These are phyloP conservation scores for Botryotinia globosa DNA, from an alignment of 2,329 filamentous ascomycete species.

Conservation along the genomic window DNA sequence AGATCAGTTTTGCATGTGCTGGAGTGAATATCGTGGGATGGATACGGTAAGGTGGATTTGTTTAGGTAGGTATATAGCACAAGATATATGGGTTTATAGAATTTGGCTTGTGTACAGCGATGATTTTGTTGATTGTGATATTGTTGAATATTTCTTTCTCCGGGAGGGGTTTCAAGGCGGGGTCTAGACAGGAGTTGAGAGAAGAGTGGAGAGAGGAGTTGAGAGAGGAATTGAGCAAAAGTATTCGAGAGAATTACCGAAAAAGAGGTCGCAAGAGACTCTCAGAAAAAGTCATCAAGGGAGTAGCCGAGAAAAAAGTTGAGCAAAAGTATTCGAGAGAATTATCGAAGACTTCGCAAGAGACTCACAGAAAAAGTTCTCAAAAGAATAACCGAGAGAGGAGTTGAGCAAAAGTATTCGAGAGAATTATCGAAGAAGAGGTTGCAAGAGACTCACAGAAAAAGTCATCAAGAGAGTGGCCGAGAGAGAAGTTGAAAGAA, in stretches of 20 bases:
- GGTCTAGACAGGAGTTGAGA: neutral
- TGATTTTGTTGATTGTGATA: neutral
- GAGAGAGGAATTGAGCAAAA: no score
- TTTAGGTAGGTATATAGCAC: neutral
- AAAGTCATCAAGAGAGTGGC: neutral
- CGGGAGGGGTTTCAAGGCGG: neutral
- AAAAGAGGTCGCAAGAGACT: rapidly evolving
- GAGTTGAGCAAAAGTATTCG: no score
- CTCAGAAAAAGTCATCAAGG: no score
- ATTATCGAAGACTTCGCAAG: rapidly evolving
- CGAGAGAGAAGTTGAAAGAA: neutral
- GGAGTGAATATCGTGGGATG: rapidly evolving
- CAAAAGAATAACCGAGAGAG: no score
- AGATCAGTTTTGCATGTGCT: neutral
- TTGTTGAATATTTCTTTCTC: neutral
- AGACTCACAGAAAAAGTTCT: no score
- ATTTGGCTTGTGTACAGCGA: neutral
- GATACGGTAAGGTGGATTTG: neutral
- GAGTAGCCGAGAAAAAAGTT: neutral
- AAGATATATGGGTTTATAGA: neutral
- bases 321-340: no score
- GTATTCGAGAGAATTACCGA: neutral
- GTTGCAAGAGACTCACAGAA: no score
- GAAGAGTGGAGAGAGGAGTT: neutral
- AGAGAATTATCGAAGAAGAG: neutral